Conservation (phyloP, 2,329 filamentous ascomycete genomes). For the Epichloe gansuensis region DNA sequence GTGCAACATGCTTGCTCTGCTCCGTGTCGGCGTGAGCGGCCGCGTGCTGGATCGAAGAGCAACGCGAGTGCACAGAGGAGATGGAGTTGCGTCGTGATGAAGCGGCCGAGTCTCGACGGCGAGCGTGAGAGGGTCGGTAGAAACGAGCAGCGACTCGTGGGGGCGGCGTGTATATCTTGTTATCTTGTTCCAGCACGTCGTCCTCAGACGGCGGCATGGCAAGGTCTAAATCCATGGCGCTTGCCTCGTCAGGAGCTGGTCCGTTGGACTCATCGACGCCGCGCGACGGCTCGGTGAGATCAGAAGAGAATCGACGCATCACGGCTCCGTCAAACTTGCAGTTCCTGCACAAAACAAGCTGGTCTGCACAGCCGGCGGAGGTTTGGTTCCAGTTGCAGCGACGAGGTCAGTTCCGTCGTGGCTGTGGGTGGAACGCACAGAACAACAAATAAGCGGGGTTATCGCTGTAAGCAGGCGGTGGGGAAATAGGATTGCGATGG, state of each 20-base stretch:
- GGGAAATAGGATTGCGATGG: too few relatives aligned
- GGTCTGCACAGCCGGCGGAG: neutral
- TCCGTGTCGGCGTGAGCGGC: conserved; percentile 37
- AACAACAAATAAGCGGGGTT: neutral
- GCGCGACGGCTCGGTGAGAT: conserved; percentile 29
- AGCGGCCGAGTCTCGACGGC: conserved; percentile 62
- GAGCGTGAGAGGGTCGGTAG: conserved; percentile 52
- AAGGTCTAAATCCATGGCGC: conserved; percentile 23
- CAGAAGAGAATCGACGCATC: conserved; percentile 30
- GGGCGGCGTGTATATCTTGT: conserved; percentile 45
- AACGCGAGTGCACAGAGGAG: conserved; percentile 61
- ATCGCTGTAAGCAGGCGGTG: neutral
- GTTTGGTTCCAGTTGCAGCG: neutral
- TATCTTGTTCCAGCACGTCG: conserved; percentile 22
- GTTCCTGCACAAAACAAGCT: neutral
- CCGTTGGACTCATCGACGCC: conserved; percentile 24
- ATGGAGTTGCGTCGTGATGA: conserved; percentile 71
- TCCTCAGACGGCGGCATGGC: conserved; percentile 26
- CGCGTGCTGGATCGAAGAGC: conserved; percentile 43
- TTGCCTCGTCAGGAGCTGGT: conserved; percentile 17
- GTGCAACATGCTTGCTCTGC: conserved; percentile 66
- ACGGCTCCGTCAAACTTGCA: conserved; percentile 9
- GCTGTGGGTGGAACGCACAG: neutral
- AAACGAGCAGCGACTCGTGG: conserved; percentile 69
- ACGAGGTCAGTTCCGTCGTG: neutral